A percentile compares a stretch with the other conserved stretches of the same genome.
phyloP scores from a whole-genome alignment of 1,284 basidiomycete genomes.

The Ustilago shanxiensis region DNA sequence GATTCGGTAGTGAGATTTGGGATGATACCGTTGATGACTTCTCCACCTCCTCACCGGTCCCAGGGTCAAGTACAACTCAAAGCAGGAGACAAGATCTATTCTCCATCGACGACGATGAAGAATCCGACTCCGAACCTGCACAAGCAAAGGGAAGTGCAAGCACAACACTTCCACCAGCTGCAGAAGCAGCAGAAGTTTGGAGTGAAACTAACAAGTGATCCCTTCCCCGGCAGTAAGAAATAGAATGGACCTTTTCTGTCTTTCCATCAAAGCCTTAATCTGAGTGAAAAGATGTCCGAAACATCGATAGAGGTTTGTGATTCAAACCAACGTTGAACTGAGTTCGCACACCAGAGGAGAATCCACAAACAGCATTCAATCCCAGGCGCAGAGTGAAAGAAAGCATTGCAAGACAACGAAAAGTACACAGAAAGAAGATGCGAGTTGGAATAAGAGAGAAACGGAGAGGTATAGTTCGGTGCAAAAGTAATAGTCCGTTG shows the following conservation, averaged over 20 bases:
- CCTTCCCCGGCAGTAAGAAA: no score
- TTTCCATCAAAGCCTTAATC: no score
- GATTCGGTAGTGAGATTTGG: constrained; percentile 32
- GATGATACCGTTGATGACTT: constrained; percentile 38
- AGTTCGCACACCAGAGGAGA: no score
- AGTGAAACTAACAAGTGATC: constrained; percentile 17
- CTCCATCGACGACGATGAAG: constrained; percentile 56
- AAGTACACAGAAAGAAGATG: background rate
- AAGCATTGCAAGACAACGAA: constrained; percentile 3
- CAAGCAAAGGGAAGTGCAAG: background rate
- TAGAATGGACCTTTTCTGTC: no score
- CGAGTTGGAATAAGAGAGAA: background rate
- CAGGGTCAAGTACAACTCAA: no score
- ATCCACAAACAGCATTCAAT: no score
- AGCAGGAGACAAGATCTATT: constrained; percentile 35
- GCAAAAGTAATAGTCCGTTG: background rate
- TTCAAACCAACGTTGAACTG: no score
- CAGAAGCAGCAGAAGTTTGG: constrained; percentile 18
- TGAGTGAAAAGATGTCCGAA: no score
- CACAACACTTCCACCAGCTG: background rate
- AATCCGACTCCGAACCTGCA: constrained; percentile 28
- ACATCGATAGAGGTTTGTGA: no score
- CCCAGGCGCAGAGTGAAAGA: no score
- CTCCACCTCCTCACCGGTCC: background rate
- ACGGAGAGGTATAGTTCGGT: background rate